Evolutionary conservation across 257 asterid species (phyloP).

Genomic region (Paraleonurus japonicus): DNA sequence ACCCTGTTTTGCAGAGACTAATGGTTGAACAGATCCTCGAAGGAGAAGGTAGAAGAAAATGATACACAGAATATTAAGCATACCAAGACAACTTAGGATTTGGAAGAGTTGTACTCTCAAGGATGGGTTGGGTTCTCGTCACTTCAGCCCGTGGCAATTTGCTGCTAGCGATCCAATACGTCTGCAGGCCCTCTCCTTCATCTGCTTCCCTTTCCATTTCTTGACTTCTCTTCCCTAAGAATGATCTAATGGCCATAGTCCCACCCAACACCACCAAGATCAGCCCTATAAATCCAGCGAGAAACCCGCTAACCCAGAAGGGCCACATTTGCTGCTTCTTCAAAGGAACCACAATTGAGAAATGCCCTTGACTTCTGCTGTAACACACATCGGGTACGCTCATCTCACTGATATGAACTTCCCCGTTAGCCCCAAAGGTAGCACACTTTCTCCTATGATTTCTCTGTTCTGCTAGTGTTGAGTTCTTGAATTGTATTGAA

Average conservation of each 20-base stretch:
- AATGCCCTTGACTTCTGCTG: conserved; percentile 54
- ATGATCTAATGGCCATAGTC: conserved; percentile 32
- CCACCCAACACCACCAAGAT: conserved; percentile 37
- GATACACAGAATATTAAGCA: conserved; percentile 23
- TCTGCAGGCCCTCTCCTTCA: conserved; percentile 53
- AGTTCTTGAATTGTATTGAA: conserved; percentile 36
- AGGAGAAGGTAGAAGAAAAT: background rate
- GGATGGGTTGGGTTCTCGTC: conserved; percentile 60
- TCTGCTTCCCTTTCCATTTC: conserved; percentile 62
- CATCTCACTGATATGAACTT: conserved; percentile 39
- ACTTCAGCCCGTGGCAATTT: conserved; percentile 68
- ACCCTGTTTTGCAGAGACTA: conserved; percentile 10
- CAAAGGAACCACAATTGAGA: conserved; percentile 42
- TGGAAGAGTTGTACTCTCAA: conserved; percentile 51
- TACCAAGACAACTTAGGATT: conserved; percentile 50
- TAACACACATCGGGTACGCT: conserved; percentile 41
- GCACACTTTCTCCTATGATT: conserved; percentile 48
- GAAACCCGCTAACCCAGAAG: conserved; percentile 44
- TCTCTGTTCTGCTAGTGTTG: background rate
- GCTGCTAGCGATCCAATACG: conserved; percentile 49
- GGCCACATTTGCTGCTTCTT: conserved; percentile 37
- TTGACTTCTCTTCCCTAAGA: conserved; percentile 34
- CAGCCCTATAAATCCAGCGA: conserved; percentile 44
- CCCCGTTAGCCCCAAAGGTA: conserved; percentile 42
- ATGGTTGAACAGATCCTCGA: background rate